Evolutionary conservation across 495 filamentous ascomycete genomes (phyloP).

Genomic region (Neurospora hispaniola): DNA sequence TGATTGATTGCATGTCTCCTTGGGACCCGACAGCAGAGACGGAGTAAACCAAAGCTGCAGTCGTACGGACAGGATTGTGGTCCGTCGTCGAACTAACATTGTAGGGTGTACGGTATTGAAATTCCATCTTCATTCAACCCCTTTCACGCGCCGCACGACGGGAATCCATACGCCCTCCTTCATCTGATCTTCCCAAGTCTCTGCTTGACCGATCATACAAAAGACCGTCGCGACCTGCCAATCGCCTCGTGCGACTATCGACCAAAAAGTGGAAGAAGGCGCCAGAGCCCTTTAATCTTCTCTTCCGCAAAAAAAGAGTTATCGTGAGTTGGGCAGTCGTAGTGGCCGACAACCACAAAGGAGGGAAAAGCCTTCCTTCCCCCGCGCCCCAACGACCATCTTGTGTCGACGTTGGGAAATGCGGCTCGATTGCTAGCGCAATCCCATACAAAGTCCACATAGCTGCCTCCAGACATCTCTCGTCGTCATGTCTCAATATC

Average conservation of each 20-base stretch:
- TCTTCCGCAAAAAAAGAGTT: background rate
- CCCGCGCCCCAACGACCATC: background rate
- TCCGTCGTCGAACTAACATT: background rate
- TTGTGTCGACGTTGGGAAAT: background rate
- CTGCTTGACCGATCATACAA: background rate
- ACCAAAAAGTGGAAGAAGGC: background rate
- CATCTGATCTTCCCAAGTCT: background rate
- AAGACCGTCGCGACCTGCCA: background rate
- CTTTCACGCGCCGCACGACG: background rate
- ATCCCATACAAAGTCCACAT: slow-evolving; percentile 8
- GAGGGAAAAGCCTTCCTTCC: background rate
- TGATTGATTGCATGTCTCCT: background rate
- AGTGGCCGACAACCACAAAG: background rate
- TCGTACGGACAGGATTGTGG: background rate
- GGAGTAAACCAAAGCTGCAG: background rate
- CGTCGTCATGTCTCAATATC: slow-evolving; percentile 26
- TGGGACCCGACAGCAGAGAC: background rate
- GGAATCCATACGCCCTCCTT: background rate
- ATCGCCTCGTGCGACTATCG: background rate
- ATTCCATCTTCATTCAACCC: background rate
- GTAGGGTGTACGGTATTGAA: background rate
- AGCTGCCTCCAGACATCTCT: background rate
- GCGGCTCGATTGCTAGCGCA: background rate
- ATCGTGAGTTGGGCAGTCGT: background rate
- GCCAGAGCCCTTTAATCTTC: background rate